Base-by-base conservation (phyloP, 2,329 filamentous ascomycete genomes). In the Neodidymelliopsis sp. region DNA sequence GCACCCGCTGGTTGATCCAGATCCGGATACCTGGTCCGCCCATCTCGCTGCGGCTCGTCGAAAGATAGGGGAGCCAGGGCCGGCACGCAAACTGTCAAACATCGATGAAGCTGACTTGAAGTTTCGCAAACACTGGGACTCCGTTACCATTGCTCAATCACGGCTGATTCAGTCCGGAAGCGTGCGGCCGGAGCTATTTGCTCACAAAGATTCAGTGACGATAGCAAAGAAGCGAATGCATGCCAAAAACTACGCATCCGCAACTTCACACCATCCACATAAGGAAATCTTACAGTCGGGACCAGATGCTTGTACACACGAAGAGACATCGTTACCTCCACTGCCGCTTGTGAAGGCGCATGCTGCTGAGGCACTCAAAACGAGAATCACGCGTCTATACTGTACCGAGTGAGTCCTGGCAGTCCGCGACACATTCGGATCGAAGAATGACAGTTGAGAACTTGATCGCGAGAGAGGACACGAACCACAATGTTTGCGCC, bases 111-210 rank as follows among this genome's bases (percentile, higher is more conserved):
- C 47, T 11, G 62, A 69, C 2, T 16, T 57, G 1, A 60, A 49
- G 12, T 72, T 72, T 18, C 58, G 64, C 3, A 60, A 58, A 15
- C 70, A 72, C 46, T 63, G 66, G 18, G 66, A 72, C 37, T 72
- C 70, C 0, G 52, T 71, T 0, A 54, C 64, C 2, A 48, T 70
- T n/a, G 63, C 66, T 5, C 63, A 62, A 20, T 56, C 57, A 6
- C 63, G 67, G 16, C 50, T 70, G n/a, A 22, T 62, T 6, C 51
- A 48, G 4, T 47, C 60, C 15, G 49, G 58, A 4, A 51, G 46
- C 2, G 27, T 62, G 0, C 56, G 58, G 6, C 57, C 60, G 0
- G 65, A 65, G 20, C 53, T 65, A 5, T 56, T 63, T 13, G 49
- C 55, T n/a, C 60, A 63, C 24, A 29, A 53, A 6, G 60, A 67